Percentiles rank a stretch among this genome's conserved stretches.
phyloP scores from a whole-genome alignment of 2,329 filamentous ascomycete genomes.

The Ophiognomonia clavigignenti-juglandacearum region DNA sequence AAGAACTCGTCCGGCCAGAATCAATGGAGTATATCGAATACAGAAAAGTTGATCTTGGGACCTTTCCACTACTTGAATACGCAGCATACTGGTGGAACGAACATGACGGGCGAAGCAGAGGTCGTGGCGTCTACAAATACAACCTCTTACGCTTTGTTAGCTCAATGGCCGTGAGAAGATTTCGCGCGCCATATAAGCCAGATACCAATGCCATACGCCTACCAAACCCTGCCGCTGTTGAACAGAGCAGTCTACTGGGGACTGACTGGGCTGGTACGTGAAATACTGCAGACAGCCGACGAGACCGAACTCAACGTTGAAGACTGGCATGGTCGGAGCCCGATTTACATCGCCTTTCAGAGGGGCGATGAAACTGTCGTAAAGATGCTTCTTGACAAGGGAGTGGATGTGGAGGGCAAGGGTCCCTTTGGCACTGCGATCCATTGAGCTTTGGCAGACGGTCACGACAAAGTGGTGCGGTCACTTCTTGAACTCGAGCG shows the following conservation, averaged over 20 bases:
- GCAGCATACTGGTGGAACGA: not conserved
- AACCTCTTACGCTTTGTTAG: not conserved
- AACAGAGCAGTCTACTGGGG: too few species aligned
- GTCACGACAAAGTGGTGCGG: not conserved
- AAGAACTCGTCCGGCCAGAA: conserved; percentile 17
- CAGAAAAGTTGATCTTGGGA: not conserved
- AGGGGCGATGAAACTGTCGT: not conserved
- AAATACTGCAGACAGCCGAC: too few species aligned
- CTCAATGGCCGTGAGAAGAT: not conserved
- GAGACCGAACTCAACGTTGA: not conserved
- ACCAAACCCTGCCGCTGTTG: too few species aligned
- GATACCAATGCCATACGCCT: too few species aligned
- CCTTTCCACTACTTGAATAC: not conserved
- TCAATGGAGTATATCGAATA: not conserved
- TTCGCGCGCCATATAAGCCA: too few species aligned
- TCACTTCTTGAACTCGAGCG: not conserved
- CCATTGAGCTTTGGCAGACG: not conserved
- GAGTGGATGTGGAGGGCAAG: not conserved
- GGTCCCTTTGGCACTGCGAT: not conserved
- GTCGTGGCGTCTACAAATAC: not conserved
- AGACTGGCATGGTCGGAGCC: not conserved
- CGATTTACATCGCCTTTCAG: not conserved
- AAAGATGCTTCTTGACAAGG: not conserved
- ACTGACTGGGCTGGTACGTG: too few species aligned
- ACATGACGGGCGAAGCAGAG: not conserved